phyloP scores from a whole-genome alignment of 768 basidiomycete genomes.

The Serendipita indica region DNA sequence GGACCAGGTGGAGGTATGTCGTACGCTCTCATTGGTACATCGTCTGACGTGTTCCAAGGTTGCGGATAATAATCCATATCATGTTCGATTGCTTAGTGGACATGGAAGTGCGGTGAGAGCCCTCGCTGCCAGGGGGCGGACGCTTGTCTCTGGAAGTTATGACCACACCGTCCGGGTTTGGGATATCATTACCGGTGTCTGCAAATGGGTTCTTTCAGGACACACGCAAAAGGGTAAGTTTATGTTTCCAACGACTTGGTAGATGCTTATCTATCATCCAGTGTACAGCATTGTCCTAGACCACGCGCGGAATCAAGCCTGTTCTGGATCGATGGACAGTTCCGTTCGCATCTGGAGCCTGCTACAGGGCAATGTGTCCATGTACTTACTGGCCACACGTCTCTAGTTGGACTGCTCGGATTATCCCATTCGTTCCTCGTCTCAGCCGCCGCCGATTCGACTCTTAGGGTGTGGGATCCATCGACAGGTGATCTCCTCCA shows the following conservation, averaged over 20 bases:
- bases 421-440: constrained; percentile 83
- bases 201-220: constrained; percentile 66
- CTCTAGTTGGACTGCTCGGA: constrained; percentile 84
- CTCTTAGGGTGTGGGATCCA: constrained; percentile 89
- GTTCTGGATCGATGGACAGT: constrained; percentile 96
- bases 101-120: constrained; percentile 88
- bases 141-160: constrained; percentile 89
- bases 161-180: constrained; percentile 91
- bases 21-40: neutral
- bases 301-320: constrained; percentile 69
- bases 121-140: constrained; percentile 77
- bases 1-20: constrained; percentile 26
- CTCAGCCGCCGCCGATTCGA: constrained; percentile 92
- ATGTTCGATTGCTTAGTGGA: constrained; percentile 67
- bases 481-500: constrained; percentile 65
- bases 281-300: constrained; percentile 95
- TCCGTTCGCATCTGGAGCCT: constrained; percentile 93
- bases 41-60: constrained; percentile 29
- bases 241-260: neutral
- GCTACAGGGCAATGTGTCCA: constrained; percentile 66
- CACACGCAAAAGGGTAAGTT: constrained; percentile 80
- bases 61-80: constrained; percentile 71
- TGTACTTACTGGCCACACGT: constrained; percentile 79
- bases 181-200: constrained; percentile 76
- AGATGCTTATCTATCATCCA: constrained; percentile 22